A percentile compares a stretch with the other conserved stretches of the same genome.
These are phyloP conservation scores for Fusarium metavorans DNA, from an alignment of 2,329 filamentous ascomycete genomes.

Conservation along the genomic window DNA sequence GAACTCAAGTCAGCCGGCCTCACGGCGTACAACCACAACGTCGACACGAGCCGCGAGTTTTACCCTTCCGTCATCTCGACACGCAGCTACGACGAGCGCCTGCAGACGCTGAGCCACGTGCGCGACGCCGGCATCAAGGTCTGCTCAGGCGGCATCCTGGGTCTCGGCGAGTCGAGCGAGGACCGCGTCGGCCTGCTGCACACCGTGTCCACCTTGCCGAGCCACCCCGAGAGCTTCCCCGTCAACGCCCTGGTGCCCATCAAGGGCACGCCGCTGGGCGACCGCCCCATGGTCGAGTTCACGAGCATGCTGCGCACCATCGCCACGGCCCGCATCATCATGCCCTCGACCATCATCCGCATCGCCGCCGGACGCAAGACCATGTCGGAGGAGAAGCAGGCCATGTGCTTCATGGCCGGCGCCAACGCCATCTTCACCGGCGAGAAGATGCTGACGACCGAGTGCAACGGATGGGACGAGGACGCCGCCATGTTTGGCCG, in stretches of 20 bases:
- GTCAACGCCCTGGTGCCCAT: conserved; percentile 93
- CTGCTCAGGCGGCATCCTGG: conserved; percentile 89
- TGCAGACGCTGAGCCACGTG: conserved; percentile 83
- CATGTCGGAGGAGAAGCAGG: conserved; percentile 89
- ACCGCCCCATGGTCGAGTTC: conserved; percentile 79
- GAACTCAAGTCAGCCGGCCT: conserved; percentile 86
- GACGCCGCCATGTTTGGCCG: conserved; percentile 85
- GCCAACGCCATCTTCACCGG: conserved; percentile 96
- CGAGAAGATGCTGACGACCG: conserved; percentile 95
- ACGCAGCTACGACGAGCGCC: conserved; percentile 85
- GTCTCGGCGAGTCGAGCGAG: conserved; percentile 80
- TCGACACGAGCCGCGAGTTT: conserved; percentile 90
- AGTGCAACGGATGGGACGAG: conserved; percentile 91
- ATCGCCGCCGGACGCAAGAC: conserved; percentile 87
- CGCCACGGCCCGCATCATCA: conserved; percentile 83
- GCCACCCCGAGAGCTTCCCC: conserved; percentile 90
- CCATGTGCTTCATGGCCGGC: conserved; percentile 88
- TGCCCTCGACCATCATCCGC: conserved; percentile 88
- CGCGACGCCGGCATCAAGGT: conserved; percentile 89
- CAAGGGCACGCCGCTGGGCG: conserved; percentile 86
- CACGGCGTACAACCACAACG: conserved; percentile 94
- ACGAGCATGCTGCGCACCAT: conserved; percentile 85
- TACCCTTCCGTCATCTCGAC: conserved; percentile 90
- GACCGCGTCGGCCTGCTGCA: conserved; percentile 88
- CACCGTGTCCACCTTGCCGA: conserved; percentile 83